A percentile compares a stretch with the other conserved stretches of the same genome.
These are phyloP conservation scores for Dinochytrium kinnereticum DNA, from an alignment of 371 early-diverging fungal genomes.

Conservation along the genomic window DNA sequence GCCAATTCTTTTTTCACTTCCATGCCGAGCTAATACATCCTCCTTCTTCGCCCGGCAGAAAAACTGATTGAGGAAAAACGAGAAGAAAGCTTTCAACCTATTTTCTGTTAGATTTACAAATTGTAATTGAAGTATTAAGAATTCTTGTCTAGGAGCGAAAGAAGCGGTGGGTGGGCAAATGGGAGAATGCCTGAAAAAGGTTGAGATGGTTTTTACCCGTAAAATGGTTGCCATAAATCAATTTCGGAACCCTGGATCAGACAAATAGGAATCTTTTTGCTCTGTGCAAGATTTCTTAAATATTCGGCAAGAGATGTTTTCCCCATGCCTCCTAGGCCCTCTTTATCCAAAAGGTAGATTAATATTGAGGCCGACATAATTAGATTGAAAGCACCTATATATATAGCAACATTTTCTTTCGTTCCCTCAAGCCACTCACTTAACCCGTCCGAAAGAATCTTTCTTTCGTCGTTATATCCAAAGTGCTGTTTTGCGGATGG, in stretches of 20 bases:
- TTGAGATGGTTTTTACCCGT: neutral
- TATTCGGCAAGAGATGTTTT: constrained; percentile 5
- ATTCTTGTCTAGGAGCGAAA: no score
- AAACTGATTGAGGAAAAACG: neutral
- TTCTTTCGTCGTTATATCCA: neutral
- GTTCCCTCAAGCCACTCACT: neutral
- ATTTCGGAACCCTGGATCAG: neutral
- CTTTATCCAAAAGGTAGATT: no score
- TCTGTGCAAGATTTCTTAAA: neutral
- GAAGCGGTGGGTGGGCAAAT: no score
- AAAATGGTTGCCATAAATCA: neutral
- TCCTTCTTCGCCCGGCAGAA: neutral
- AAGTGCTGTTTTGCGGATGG: constrained; percentile 3
- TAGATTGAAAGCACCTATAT: no score
- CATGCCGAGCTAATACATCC: neutral
- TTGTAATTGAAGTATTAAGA: no score
- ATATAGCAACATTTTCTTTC: neutral
- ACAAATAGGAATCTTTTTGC: neutral
- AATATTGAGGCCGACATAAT: no score
- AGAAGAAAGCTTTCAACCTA: neutral
- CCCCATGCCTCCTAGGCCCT: constrained; percentile 3
- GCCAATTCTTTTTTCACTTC: neutral
- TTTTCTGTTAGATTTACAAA: no score
- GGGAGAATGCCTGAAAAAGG: neutral
- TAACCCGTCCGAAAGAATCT: neutral